phyloP scores from a whole-genome alignment of 257 asterid species.

The Solanum phureja region DNA sequence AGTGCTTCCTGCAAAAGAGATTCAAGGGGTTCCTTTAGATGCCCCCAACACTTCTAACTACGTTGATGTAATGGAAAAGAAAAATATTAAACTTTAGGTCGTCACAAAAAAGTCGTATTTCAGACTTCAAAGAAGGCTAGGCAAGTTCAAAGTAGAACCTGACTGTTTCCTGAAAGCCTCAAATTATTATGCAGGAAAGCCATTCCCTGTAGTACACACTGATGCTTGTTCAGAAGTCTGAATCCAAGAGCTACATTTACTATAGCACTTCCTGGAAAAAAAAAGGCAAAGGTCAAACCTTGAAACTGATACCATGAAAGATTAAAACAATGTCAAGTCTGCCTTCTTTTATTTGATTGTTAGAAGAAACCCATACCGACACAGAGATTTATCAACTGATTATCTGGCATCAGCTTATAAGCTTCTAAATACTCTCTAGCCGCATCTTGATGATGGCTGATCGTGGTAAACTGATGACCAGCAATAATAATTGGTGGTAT shows the following conservation, averaged over 20 bases:
- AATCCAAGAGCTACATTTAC: constrained; percentile 70
- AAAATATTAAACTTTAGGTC: not conserved
- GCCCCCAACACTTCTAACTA: not conserved
- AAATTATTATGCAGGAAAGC: constrained; percentile 57
- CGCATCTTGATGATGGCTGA: constrained; percentile 73
- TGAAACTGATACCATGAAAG: not conserved
- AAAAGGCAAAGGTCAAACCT: not conserved
- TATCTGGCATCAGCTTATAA: constrained; percentile 57
- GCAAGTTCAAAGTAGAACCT: constrained; percentile 22
- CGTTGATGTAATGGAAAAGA: not conserved
- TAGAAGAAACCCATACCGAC: constrained; percentile 33
- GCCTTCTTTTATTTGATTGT: not conserved
- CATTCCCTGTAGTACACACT: constrained; percentile 63
- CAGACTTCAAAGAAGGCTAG: not conserved
- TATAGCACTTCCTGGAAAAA: constrained; percentile 52
- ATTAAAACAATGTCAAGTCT: not conserved
- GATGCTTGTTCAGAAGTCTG: constrained; percentile 82
- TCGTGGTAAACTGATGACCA: constrained; percentile 67
- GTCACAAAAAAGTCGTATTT: not conserved
- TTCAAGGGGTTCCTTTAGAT: not conserved
- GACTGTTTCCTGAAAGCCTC: constrained; percentile 46
- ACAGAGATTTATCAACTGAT: constrained; percentile 72
- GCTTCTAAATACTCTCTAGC: constrained; percentile 80
- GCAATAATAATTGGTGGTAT: constrained; percentile 66
- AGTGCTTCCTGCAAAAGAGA: constrained; percentile 44